Conservation (phyloP, 495 filamentous ascomycete genomes). For the Daldinia vernicosa region DNA sequence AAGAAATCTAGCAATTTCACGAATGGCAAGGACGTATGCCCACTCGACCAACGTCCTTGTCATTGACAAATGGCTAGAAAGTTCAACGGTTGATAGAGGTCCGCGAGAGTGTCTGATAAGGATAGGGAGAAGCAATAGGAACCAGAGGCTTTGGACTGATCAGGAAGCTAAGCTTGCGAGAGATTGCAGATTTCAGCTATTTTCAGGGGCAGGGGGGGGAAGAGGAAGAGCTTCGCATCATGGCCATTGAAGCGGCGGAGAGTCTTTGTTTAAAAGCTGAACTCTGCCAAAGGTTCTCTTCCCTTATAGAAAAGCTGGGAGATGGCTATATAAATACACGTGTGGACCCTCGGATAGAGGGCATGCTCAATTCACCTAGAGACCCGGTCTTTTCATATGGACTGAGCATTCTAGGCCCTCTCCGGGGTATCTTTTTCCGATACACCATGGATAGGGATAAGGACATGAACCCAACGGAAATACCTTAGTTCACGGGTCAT, state of each 20-base stretch:
- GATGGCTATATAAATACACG: neutral
- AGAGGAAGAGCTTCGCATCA: neutral
- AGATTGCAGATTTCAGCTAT: neutral
- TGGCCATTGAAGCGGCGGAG: neutral
- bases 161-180: neutral
- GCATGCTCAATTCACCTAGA: neutral
- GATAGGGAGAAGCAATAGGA: slow-evolving; percentile 1
- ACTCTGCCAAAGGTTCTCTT: neutral
- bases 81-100: neutral
- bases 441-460: neutral
- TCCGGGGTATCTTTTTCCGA: neutral
- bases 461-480: neutral
- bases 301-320: neutral
- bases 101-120: neutral
- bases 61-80: neutral
- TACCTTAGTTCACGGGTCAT: neutral
- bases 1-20: neutral
- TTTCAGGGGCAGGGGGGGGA: neutral
- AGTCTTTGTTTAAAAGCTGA: neutral
- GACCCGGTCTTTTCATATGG: neutral
- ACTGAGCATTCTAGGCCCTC: neutral
- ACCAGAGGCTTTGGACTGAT: neutral
- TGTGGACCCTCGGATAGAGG: neutral
- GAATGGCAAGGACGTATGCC: neutral
- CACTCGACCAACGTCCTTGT: neutral